Evolutionary conservation across 164 flowering plant species (phyloP), one percentile per base, ranked within the genome.

Genomic region (Echeveria elegans): DNA sequence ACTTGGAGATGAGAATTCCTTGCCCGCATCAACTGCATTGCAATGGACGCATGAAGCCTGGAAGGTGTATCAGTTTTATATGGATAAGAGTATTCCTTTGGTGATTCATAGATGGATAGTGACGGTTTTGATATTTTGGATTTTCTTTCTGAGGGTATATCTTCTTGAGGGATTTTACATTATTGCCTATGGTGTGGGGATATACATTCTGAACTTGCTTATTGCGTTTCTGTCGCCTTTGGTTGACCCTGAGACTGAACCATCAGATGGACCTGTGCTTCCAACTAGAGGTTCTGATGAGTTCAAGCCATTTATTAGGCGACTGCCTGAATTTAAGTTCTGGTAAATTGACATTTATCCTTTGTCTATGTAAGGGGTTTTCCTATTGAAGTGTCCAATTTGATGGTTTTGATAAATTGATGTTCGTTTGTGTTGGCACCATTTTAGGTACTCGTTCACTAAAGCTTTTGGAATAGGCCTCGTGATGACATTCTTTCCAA

Each of bases 311-410:
- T 85, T 85, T 52, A 76, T 79, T 37, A 81, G 86, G 58, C 80
- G 86, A 1, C 80, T 82, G 36, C 88, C 88, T 23, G 88, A 85
- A 69, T 85, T 85, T 53, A 79, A 79, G 69, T 82, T 82, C 73
- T 82, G 85, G 85, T 82, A 70, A 21, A 34, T 67, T 56, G 0
- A 47, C 5, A n/a, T 50, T 5, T 21, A 21, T 50, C 21, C 26
- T 26, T 50, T 7, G n/a, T n/a, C n/a, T n/a, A n/a, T n/a, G n/a
- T n/a, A n/a, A n/a, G n/a, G n/a, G n/a, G n/a, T n/a, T n/a, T n/a
- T 50, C 56, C 21, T 50, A 50, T 0, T 21, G 16, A 12, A 29
- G 36, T 29, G 4, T 7, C 26, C 10, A 50, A n/a, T 0, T 50
- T 50, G 26, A 26, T 29, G 10, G 29, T n/a, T 60, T 26, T 24